Evolutionary conservation across 805 yeast genomes (phyloP).

Genomic region (Lachancea sp.): DNA sequence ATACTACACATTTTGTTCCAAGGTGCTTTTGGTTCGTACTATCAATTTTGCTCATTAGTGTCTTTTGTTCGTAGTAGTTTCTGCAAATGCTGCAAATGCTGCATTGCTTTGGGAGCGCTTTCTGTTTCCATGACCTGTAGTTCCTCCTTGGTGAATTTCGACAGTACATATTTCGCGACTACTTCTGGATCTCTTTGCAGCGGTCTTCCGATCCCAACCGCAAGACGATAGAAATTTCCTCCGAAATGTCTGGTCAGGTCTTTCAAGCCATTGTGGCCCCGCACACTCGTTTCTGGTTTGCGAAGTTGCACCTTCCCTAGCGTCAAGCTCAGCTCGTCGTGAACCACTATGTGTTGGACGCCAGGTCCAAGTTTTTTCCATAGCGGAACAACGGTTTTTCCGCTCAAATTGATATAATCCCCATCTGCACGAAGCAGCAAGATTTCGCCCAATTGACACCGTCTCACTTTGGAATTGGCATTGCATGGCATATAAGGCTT

Average conservation of each 20-base stretch:
- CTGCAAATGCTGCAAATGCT: slow-evolving; percentile 1
- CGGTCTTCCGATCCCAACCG: slow-evolving; percentile 76
- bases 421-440: slow-evolving; percentile 46
- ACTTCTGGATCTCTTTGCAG: slow-evolving; percentile 35
- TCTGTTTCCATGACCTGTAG: slow-evolving; percentile 34
- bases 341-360: slow-evolving; percentile 52
- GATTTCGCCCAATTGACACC: slow-evolving; percentile 26
- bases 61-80: not conserved
- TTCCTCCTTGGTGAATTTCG: slow-evolving; percentile 45
- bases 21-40: too few species aligned
- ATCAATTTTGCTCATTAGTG: too few species aligned
- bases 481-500: slow-evolving; percentile 12
- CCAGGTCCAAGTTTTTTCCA: slow-evolving; percentile 39
- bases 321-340: slow-evolving; percentile 69
- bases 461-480: slow-evolving; percentile 10
- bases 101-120: slow-evolving; percentile 38
- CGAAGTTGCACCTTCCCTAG: slow-evolving; percentile 63
- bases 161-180: slow-evolving; percentile 60
- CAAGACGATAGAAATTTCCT: slow-evolving; percentile 51
- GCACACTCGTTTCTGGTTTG: slow-evolving; percentile 49
- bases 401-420: slow-evolving; percentile 64
- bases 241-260: slow-evolving; percentile 47
- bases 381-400: slow-evolving; percentile 45
- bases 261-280: slow-evolving; percentile 83
- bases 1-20: too few species aligned